Conservation (phyloP, 2,329 filamentous ascomycete species). For the Penicillium nordicum region DNA sequence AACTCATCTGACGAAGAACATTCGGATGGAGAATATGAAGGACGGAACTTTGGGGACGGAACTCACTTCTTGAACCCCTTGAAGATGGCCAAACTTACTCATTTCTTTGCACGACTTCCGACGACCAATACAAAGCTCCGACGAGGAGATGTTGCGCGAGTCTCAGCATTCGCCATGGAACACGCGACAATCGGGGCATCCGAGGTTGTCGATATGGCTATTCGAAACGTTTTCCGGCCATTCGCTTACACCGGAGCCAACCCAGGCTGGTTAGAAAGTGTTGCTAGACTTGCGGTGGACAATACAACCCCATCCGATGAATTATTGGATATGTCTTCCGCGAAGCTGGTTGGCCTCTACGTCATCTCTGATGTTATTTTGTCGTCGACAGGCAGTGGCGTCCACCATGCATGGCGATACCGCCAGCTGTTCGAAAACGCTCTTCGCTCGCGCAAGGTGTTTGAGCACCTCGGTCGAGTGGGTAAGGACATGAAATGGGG, state of each 20-base stretch:
- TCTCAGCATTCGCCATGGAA: slow-evolving; percentile 84
- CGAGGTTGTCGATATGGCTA: slow-evolving; percentile 85
- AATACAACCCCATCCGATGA: slow-evolving; percentile 35
- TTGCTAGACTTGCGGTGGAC: slow-evolving; percentile 36
- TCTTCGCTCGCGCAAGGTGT: slow-evolving; percentile 65
- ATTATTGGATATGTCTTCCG: slow-evolving; percentile 63
- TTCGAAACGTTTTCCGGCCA: slow-evolving; percentile 75
- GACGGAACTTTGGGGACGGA: slow-evolving; percentile 46
- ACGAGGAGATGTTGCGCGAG: slow-evolving; percentile 79
- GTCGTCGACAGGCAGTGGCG: slow-evolving; percentile 69
- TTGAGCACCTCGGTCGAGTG: slow-evolving; percentile 71
- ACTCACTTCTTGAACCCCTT: slow-evolving; percentile 73
- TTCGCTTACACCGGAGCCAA: slow-evolving; percentile 71
- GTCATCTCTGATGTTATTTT: slow-evolving; percentile 76
- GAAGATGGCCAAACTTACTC: slow-evolving; percentile 77
- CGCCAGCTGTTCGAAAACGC: slow-evolving; percentile 73
- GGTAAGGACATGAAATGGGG: slow-evolving; percentile 75
- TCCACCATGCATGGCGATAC: slow-evolving; percentile 84
- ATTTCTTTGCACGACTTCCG: slow-evolving; percentile 79
- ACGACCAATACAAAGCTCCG: slow-evolving; percentile 69
- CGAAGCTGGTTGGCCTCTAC: slow-evolving; percentile 78
- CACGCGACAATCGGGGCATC: slow-evolving; percentile 81
- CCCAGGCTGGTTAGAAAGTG: slow-evolving; percentile 44
- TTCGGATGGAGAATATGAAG: slow-evolving; percentile 44
- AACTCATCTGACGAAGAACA: slow-evolving; percentile 84